Base-by-base conservation (phyloP, 768 basidiomycete species). In the Paxillus rubicundulus region DNA sequence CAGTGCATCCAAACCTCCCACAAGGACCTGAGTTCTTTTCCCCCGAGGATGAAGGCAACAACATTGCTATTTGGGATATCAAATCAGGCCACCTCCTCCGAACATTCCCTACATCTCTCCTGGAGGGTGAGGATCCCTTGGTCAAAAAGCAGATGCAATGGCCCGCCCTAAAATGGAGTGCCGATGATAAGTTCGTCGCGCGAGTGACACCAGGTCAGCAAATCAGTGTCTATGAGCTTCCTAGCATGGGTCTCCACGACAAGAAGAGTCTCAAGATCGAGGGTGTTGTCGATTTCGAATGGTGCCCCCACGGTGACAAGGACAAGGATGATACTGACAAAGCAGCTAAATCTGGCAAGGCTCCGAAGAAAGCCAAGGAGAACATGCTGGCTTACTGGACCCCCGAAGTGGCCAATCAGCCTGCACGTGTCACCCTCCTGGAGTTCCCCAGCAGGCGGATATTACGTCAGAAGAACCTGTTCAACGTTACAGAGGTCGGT, bases 361-460 rank as follows among this genome's bases (percentile, higher is more conserved):
- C 73, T 3, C 60, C 66, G 32, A 89, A 86, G 69, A 91, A 89
- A 67, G 69, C 70, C 16, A 78, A 82, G 64, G 94, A 98, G 73
- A 97, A 95, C 70, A 90, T 94, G 85, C 74, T 99, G 41, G 95
- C 85, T 9, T 98, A 93, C 70, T 99, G 97, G 97, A 95, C 90
- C 0, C 97, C 97, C 16, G 97, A 99, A 74, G 90, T 95, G 10
- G 80, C 77, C 42, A 98, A 98, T 72, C 93, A 98, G 71, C 97
- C 97, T 49, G 97, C 97, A 12, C 85, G 95, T 57, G 97, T 98
- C 52, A 90, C 93, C n/a, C 75, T 99, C 49, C 79, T 98, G 67
- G 82, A 80, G 61, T 89, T 98, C 73, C 97, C 97, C 1, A 84
- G 82, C 63, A 85, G 96, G 45, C 76, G 77, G 42, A 82, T 90